These are phyloP conservation scores for Calonectria pauciramosa DNA, from an alignment of 2,329 filamentous ascomycete genomes.

Conservation along the genomic window DNA sequence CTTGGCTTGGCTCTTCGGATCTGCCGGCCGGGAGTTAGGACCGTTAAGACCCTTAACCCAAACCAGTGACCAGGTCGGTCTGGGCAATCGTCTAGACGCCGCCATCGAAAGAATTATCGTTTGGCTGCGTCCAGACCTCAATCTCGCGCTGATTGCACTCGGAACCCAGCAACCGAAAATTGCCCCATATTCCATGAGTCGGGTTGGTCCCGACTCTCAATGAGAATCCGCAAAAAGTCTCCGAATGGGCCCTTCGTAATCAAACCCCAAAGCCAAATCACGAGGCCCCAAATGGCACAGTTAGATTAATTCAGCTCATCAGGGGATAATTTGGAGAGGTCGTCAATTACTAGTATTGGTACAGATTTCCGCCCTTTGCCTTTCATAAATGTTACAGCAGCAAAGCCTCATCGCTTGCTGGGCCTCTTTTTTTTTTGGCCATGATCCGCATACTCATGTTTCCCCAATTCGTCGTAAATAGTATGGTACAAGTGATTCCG, in stretches of 20 bases:
- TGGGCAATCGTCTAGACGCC: neutral
- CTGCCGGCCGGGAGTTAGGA: neutral
- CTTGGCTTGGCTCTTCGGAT: neutral
- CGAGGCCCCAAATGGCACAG: slow-evolving; percentile 6
- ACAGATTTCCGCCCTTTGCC: neutral
- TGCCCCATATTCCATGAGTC: neutral
- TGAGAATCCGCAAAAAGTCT: neutral
- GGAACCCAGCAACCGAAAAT: slow-evolving; percentile 7
- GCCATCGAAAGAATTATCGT: slow-evolving; percentile 7
- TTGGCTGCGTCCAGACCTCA: slow-evolving; percentile 13
- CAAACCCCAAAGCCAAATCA: neutral
- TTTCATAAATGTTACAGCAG: slow-evolving; percentile 5
- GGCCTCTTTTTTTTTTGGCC: neutral
- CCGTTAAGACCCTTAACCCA: slow-evolving; percentile 2
- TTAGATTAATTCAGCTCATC: neutral
- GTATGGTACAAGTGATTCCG: slow-evolving; percentile 23
- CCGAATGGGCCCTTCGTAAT: neutral
- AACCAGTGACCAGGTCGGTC: neutral
- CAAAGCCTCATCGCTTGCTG: neutral
- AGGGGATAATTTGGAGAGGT: neutral
- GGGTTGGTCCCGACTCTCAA: neutral
- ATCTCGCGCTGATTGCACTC: slow-evolving; percentile 16
- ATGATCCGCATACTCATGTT: neutral
- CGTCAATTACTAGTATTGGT: slow-evolving; percentile 7
- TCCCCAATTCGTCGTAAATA: slow-evolving; percentile 19